Evolutionary conservation across 2,329 filamentous ascomycete species (phyloP).

Genomic region (Chaetomium olivaceum): DNA sequence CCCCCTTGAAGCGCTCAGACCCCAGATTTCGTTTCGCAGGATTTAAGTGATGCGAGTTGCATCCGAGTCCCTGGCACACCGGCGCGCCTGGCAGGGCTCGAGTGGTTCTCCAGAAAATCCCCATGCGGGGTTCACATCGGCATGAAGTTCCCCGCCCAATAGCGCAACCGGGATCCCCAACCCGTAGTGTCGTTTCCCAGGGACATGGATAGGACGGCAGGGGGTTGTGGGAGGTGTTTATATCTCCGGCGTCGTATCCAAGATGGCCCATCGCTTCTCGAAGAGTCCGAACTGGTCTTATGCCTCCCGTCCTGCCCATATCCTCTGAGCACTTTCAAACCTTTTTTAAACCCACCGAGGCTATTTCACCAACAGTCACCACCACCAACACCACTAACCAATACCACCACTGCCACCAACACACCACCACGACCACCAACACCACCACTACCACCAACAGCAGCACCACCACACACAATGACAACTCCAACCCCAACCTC

Average conservation of each 20-base stretch:
- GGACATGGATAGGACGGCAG: neutral
- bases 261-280: neutral
- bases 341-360: neutral
- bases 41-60: neutral
- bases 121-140: slow-evolving; percentile 23
- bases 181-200: neutral
- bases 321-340: no score
- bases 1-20: neutral
- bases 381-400: neutral
- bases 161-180: slow-evolving; percentile 6
- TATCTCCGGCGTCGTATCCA: neutral
- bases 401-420: neutral
- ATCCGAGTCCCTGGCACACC: neutral
- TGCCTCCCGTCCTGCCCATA: no score
- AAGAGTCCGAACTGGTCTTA: neutral
- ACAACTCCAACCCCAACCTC: neutral
- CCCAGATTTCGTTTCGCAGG: neutral
- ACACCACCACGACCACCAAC: neutral
- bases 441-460: neutral
- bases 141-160: slow-evolving; percentile 14
- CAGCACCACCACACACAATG: neutral
- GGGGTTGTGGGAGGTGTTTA: neutral
- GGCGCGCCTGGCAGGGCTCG: neutral
- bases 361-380: neutral
- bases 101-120: neutral